Conservation (phyloP, 345 rosid species). For the Camelina sativa region DNA sequence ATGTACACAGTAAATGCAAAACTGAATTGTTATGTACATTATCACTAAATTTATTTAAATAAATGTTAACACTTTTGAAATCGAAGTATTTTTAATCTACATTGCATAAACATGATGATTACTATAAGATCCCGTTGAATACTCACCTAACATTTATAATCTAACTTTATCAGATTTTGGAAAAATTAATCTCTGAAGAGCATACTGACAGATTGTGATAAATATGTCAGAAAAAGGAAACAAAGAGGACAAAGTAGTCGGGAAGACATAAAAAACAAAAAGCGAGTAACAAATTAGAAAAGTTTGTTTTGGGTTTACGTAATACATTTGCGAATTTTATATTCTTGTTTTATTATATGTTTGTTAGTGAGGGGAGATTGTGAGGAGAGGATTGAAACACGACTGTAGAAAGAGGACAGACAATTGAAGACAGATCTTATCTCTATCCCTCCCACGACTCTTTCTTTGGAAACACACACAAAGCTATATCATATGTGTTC, state of each 20-base stretch:
- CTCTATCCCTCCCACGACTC: constrained; percentile 47
- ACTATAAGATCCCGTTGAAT: not conserved
- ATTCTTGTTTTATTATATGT: constrained; percentile 35
- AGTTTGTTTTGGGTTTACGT: constrained; percentile 41
- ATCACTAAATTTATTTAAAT: not conserved
- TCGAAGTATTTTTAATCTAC: not conserved
- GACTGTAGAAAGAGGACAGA: constrained; percentile 37
- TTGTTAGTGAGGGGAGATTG: constrained; percentile 39
- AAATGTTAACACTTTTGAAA: not conserved
- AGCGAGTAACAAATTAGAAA: constrained; percentile 39
- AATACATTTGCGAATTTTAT: constrained; percentile 24
- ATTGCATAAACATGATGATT: not conserved
- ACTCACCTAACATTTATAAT: not conserved
- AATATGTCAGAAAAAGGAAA: constrained; percentile 40
- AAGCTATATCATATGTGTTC: constrained; percentile 13
- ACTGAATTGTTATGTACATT: not conserved
- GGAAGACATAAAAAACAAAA: constrained; percentile 32
- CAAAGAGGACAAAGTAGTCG: constrained; percentile 35
- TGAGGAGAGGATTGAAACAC: constrained; percentile 48
- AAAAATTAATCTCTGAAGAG: not conserved
- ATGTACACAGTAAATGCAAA: not conserved
- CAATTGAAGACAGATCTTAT: constrained; percentile 44
- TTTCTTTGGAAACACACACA: constrained; percentile 47
- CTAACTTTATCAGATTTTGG: not conserved
- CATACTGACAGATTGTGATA: constrained; percentile 31